These are phyloP conservation scores for Pistacia atlantica DNA, from an alignment of 345 rosid genomes.

Conservation along the genomic window DNA sequence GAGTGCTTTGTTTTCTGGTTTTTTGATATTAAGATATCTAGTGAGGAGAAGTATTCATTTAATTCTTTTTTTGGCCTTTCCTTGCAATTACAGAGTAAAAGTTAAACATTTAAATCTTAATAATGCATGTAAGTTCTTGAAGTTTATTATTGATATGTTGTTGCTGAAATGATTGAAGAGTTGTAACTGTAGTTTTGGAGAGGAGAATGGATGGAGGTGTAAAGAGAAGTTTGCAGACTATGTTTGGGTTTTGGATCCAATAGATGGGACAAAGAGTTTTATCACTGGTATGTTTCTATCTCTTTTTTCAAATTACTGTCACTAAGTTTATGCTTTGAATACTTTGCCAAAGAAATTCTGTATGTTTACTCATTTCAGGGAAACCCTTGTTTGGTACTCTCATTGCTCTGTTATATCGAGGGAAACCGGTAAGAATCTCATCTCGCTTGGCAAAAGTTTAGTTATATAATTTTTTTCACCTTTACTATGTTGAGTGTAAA, in stretches of 20 bases:
- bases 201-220: constrained; percentile 97
- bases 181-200: constrained; percentile 72
- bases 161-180: constrained; percentile 18
- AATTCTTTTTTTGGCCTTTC: no score
- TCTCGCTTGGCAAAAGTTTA: background rate
- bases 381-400: constrained; percentile 94
- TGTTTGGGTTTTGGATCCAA: constrained; percentile 98
- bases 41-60: no score
- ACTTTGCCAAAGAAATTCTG: constrained; percentile 7
- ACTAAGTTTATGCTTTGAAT: constrained; percentile 10
- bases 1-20: background rate
- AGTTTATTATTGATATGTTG: constrained; percentile 10
- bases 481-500: background rate
- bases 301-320: background rate
- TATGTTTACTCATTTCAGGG: constrained; percentile 50
- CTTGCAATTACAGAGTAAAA: no score
- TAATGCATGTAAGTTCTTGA: background rate
- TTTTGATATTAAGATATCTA: background rate
- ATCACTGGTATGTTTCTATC: constrained; percentile 61
- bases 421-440: constrained; percentile 73
- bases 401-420: constrained; percentile 71
- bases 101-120: no score
- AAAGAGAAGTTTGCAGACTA: constrained; percentile 73
- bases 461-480: background rate
- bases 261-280: constrained; percentile 96